Evolutionary conservation across 2,329 filamentous ascomycete genomes (phyloP).

Genomic region (Penicillium hesseltinei): DNA sequence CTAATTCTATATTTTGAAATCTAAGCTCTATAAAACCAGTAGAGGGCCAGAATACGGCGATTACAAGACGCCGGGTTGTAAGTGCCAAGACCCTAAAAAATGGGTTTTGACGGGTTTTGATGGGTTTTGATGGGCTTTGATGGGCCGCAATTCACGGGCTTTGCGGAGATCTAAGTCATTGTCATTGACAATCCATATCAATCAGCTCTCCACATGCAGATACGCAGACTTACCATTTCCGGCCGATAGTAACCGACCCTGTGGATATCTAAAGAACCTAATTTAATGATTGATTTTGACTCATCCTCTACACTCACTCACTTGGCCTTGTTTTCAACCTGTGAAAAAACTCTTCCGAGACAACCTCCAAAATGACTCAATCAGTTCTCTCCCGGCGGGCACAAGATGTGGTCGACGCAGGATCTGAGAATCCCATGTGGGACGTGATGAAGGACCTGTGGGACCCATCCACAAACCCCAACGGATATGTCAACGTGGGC

Average conservation of each 20-base stretch:
- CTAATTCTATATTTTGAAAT: too few species aligned
- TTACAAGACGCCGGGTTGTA: too few species aligned
- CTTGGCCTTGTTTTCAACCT: not conserved
- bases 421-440: constrained; percentile 37
- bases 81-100: too few species aligned
- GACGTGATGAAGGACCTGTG: constrained; percentile 49
- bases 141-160: too few species aligned
- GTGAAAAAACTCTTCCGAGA: constrained; percentile 1
- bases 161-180: too few species aligned
- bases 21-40: too few species aligned
- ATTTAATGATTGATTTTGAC: not conserved
- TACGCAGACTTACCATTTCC: not conserved
- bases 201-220: not conserved
- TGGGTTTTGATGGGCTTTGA: too few species aligned
- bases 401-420: constrained; percentile 9
- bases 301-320: not conserved
- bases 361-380: not conserved
- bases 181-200: not conserved
- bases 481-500: constrained; percentile 52
- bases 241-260: not conserved
- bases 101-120: too few species aligned
- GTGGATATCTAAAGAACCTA: not conserved
- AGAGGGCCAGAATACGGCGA: too few species aligned
- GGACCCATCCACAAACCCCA: constrained; percentile 35
- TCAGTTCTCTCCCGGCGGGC: constrained; percentile 17